Conservation (phyloP, 331 rosid species). For the Acacia concinna region DNA sequence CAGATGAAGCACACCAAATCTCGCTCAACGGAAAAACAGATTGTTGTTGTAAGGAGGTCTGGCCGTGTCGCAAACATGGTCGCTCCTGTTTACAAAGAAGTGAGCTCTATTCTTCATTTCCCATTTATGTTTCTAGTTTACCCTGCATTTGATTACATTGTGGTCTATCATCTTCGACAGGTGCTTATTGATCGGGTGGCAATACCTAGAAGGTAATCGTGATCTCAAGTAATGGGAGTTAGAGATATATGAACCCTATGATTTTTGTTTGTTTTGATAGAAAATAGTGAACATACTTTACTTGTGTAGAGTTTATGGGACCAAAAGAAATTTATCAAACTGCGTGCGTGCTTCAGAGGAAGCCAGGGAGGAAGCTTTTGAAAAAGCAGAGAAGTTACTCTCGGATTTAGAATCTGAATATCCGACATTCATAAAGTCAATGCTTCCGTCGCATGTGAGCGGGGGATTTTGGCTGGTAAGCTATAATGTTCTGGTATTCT, state of each 20-base stretch:
- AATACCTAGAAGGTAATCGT: conserved; percentile 43
- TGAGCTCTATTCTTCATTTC: conserved; percentile 5
- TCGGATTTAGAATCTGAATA: conserved; percentile 42
- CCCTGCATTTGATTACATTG: neutral
- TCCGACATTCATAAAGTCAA: conserved; percentile 63
- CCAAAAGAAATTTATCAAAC: conserved; percentile 57
- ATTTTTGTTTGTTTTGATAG: neutral
- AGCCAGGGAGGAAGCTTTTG: conserved; percentile 53
- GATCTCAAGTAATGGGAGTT: neutral
- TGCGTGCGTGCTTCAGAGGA: conserved; percentile 63
- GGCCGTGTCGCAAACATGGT: conserved; percentile 63
- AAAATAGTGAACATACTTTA: neutral
- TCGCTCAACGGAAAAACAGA: conserved; percentile 40
- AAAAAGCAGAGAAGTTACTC: conserved; percentile 55
- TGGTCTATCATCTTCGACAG: conserved; percentile 30
- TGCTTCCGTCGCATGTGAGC: conserved; percentile 81
- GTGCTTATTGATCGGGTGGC: conserved; percentile 44
- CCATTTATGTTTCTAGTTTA: neutral
- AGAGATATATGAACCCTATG: neutral
- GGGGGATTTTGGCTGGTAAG: conserved; percentile 97
- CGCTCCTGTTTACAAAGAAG: conserved; percentile 74
- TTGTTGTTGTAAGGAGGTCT: conserved; percentile 67
- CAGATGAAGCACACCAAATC: conserved; percentile 56
- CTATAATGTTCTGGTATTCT: conserved; percentile 38
- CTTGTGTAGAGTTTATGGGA: conserved; percentile 29